Conservation (phyloP, 108 stramenopile species). For the Pinguiococcus pyrenoidosus region DNA sequence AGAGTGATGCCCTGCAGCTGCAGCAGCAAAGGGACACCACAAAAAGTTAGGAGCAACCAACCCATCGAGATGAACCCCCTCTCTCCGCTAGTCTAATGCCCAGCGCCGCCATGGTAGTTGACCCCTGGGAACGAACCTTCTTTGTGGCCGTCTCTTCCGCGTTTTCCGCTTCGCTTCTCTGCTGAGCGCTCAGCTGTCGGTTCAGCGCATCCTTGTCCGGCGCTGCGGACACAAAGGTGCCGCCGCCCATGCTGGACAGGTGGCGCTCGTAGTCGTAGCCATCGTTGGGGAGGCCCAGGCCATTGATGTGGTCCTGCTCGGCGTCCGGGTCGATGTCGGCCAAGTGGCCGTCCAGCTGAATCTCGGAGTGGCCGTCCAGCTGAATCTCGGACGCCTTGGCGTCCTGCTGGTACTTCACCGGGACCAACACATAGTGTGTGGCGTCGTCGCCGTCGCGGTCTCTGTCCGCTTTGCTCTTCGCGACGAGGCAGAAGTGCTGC, state of each 20-base stretch:
- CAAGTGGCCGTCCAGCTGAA: constrained; percentile 64
- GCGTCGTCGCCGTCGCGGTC: no score
- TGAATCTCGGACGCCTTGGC: no score
- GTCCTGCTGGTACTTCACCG: no score
- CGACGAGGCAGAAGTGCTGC: constrained; percentile 58
- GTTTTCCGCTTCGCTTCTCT: not conserved
- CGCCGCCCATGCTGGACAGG: constrained; percentile 55
- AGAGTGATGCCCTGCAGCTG: constrained; percentile 25
- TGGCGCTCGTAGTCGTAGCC: constrained; percentile 71
- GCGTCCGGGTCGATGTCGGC: constrained; percentile 24
- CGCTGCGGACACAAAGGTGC: not conserved
- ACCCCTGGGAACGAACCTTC: not conserved
- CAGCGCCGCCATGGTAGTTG: not conserved
- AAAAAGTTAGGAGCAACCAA: not conserved
- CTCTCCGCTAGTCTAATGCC: no score
- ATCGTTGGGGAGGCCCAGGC: constrained; percentile 56
- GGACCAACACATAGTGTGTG: no score
- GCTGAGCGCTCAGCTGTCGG: not conserved
- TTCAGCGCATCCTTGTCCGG: not conserved
- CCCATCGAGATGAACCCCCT: not conserved
- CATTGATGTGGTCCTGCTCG: constrained; percentile 29
- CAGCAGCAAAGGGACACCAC: no score
- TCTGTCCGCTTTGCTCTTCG: no score
- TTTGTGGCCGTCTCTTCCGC: not conserved
- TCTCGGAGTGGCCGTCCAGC: no score